These are phyloP conservation scores for Starmerella floris DNA, from an alignment of 805 yeast genomes.

Conservation along the genomic window DNA sequence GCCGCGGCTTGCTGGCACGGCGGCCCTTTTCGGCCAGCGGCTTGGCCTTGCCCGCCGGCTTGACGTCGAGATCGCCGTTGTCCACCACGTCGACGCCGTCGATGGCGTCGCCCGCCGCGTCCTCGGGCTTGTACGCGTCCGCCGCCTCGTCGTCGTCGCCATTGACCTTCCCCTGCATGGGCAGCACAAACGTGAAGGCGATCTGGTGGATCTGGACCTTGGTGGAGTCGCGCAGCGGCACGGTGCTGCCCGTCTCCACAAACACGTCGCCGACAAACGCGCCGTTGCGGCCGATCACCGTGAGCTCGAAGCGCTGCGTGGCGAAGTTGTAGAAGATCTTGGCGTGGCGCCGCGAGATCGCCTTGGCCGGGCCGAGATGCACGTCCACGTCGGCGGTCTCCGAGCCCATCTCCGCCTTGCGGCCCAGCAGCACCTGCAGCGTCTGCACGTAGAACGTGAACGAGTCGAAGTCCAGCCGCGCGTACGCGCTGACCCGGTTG, in stretches of 20 bases:
- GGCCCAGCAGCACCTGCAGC: constrained; percentile 82
- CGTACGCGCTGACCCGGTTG: constrained; percentile 32
- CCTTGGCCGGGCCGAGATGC: constrained; percentile 81
- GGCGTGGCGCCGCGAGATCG: constrained; percentile 88
- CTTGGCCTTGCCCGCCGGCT: too few species aligned
- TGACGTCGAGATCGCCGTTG: too few species aligned
- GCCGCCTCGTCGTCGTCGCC: constrained; percentile 5
- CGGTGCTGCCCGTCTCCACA: constrained; percentile 81
- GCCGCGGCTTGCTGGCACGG: too few species aligned
- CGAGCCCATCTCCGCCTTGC: constrained; percentile 60
- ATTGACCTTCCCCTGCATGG: constrained; percentile 35
- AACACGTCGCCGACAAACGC: constrained; percentile 89
- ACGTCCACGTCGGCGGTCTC: constrained; percentile 56
- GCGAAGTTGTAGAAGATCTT: constrained; percentile 94
- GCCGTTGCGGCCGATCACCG: constrained; percentile 88
- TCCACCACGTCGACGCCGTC: too few species aligned
- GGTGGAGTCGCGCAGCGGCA: constrained; percentile 62
- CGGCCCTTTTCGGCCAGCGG: too few species aligned
- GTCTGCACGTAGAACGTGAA: constrained; percentile 95
- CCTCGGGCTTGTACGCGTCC: neutral
- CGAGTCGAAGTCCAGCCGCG: constrained; percentile 68
- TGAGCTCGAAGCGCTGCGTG: constrained; percentile 81
- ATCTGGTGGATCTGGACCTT: constrained; percentile 86
- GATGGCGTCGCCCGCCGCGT: too few species aligned
- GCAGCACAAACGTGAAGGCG: constrained; percentile 74